These are phyloP conservation scores for Saccharomyces eubayanus DNA, from an alignment of 805 yeast genomes.

Conservation along the genomic window DNA sequence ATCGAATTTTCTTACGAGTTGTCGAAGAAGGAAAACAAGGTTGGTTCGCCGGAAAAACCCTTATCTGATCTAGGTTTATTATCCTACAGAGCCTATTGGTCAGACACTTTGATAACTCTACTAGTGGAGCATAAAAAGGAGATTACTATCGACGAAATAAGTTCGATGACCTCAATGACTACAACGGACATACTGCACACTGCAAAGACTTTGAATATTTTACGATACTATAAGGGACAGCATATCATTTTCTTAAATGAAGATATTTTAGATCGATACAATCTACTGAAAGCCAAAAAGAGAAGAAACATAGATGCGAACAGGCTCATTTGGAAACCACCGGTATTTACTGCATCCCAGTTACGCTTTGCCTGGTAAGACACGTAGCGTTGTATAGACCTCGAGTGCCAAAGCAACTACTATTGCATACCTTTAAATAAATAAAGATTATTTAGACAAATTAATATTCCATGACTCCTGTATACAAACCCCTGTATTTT, in stretches of 20 bases:
- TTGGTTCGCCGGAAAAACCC: slow-evolving; percentile 97
- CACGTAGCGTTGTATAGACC: background rate
- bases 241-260: slow-evolving; percentile 83
- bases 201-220: slow-evolving; percentile 79
- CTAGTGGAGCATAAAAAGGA: slow-evolving; percentile 59
- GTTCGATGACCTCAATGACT: slow-evolving; percentile 84
- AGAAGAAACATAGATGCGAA: slow-evolving; percentile 68
- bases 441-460: background rate
- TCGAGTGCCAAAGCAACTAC: background rate
- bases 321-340: slow-evolving; percentile 85
- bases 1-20: slow-evolving; percentile 91
- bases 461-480: background rate
- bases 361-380: slow-evolving; percentile 85
- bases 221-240: slow-evolving; percentile 91
- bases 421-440: background rate
- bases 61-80: slow-evolving; percentile 87
- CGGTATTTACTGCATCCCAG: slow-evolving; percentile 89
- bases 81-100: slow-evolving; percentile 94
- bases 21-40: slow-evolving; percentile 78
- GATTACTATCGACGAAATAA: slow-evolving; percentile 83
- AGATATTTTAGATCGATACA: slow-evolving; percentile 68
- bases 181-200: slow-evolving; percentile 93
- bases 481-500: background rate
- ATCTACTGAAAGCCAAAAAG: slow-evolving; percentile 59
- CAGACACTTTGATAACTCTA: slow-evolving; percentile 73